Evolutionary conservation across 345 rosid species (phyloP).

Genomic region (Boechera stricta): DNA sequence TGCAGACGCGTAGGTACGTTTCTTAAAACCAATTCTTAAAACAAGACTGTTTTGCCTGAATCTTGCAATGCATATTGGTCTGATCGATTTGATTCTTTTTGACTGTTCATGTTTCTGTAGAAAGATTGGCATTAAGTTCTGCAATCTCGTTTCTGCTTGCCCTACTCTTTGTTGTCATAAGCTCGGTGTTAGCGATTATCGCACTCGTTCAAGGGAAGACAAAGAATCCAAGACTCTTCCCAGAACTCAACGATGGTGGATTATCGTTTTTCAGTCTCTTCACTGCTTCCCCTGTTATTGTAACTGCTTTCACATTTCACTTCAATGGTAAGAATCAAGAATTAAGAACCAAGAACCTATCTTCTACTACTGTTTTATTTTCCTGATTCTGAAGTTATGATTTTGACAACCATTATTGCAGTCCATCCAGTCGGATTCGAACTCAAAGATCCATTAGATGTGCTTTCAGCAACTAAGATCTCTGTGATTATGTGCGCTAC

Average conservation of each 20-base stretch:
- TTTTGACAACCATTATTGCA: constrained; percentile 42
- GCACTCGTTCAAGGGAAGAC: constrained; percentile 71
- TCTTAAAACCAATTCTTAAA: not conserved
- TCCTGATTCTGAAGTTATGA: constrained; percentile 13
- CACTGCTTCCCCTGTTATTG: constrained; percentile 90
- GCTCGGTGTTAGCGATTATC: constrained; percentile 66
- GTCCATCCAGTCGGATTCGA: constrained; percentile 84
- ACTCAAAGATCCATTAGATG: constrained; percentile 65
- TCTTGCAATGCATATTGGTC: not conserved
- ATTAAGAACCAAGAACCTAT: not conserved
- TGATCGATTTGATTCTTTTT: constrained; percentile 22
- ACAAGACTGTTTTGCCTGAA: not conserved
- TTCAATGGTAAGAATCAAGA: constrained; percentile 68
- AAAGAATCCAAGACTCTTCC: constrained; percentile 67
- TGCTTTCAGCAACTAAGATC: constrained; percentile 63
- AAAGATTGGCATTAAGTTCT: constrained; percentile 39
- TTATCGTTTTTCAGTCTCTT: constrained; percentile 74
- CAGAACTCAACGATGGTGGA: constrained; percentile 51
- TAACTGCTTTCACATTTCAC: constrained; percentile 92
- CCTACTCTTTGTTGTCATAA: constrained; percentile 67
- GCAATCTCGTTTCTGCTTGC: constrained; percentile 58
- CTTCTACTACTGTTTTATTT: not conserved
- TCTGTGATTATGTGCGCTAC: constrained; percentile 62
- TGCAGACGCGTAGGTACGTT: constrained; percentile 65
- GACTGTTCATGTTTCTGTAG: constrained; percentile 25